Conservation (phyloP, 495 filamentous ascomycete genomes). For the Talaromyces thailandensis region DNA sequence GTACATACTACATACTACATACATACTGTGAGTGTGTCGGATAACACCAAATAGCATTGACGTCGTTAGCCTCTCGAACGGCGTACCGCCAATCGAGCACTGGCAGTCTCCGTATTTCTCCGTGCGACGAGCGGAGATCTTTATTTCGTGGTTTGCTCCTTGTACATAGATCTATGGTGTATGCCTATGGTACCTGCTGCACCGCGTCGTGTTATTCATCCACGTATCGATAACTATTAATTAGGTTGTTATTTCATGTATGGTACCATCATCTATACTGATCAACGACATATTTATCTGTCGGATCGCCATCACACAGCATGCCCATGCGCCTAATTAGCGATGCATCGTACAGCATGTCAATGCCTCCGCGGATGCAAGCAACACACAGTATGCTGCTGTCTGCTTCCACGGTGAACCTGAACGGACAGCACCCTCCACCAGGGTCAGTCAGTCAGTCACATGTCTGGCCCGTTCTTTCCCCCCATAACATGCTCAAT, state of each 20-base stretch:
- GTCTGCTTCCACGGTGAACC: no score
- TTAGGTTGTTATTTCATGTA: no score
- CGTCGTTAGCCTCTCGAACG: not conserved
- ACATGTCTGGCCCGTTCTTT: not conserved
- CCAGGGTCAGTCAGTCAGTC: no score
- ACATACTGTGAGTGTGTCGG: not conserved
- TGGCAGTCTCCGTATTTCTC: not conserved
- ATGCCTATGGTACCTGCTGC: no score
- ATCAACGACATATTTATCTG: no score
- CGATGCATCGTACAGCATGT: no score
- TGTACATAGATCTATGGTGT: not conserved
- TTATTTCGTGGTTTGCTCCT: not conserved
- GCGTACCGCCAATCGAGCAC: no score
- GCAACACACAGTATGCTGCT: no score
- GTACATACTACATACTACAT: not conserved
- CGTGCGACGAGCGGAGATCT: not conserved
- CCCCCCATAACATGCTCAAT: not conserved
- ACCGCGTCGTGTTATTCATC: not conserved
- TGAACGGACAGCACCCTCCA: no score
- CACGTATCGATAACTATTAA: not conserved
- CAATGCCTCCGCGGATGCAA: not conserved
- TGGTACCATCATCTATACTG: no score
- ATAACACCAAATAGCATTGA: not conserved
- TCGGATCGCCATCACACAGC: not conserved
- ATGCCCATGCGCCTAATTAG: no score